Conservation (phyloP, 345 rosid species). For the Trapa bicornis region DNA sequence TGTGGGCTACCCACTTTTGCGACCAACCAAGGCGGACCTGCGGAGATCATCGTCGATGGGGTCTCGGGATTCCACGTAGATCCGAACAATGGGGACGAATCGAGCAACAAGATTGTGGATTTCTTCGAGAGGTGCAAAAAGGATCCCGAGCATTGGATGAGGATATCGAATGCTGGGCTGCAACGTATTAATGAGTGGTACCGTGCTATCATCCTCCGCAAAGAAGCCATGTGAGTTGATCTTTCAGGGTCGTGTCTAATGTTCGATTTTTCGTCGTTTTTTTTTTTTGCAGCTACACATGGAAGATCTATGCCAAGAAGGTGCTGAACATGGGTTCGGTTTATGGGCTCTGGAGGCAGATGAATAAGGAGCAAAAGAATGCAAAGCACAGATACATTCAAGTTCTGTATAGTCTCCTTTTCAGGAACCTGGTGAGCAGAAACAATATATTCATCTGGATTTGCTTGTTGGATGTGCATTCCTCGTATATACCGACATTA, state of each 20-base stretch:
- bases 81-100: constrained; percentile 72
- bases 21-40: constrained; percentile 89
- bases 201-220: too few relatives aligned
- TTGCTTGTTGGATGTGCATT: background rate
- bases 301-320: constrained; percentile 68
- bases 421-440: constrained; percentile 53
- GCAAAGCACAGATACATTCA: constrained; percentile 70
- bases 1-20: constrained; percentile 92
- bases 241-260: background rate
- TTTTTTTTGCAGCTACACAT: constrained; percentile 59
- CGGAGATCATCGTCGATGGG: constrained; percentile 82
- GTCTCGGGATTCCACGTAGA: constrained; percentile 82
- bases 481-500: background rate
- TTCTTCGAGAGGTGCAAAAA: constrained; percentile 62
- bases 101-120: constrained; percentile 54
- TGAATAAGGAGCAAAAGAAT: constrained; percentile 61
- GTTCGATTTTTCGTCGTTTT: background rate
- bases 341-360: constrained; percentile 70
- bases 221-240: background rate
- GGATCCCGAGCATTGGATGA: constrained; percentile 48
- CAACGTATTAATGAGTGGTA: constrained; percentile 77
- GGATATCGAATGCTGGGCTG: constrained; percentile 49
- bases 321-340: constrained; percentile 71
- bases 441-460: background rate
- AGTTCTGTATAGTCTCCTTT: constrained; percentile 54